These are phyloP conservation scores for Malassezia sympodialis DNA, from an alignment of 1,284 basidiomycete genomes.

Conservation along the genomic window DNA sequence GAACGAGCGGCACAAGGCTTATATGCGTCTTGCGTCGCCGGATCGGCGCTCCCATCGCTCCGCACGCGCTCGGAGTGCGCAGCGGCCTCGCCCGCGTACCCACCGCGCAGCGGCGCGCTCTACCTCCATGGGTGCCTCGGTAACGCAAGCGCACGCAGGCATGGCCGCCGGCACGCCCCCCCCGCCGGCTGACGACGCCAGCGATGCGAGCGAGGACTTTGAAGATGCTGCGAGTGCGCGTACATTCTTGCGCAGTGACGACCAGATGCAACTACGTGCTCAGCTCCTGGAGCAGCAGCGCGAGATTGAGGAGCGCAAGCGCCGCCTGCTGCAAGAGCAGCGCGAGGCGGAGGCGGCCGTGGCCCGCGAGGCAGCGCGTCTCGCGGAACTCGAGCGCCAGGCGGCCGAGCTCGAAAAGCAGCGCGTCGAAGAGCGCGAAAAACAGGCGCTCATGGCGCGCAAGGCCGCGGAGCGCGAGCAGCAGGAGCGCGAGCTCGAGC, in stretches of 20 bases:
- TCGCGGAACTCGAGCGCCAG: background rate
- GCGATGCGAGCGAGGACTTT: background rate
- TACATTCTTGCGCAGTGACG: background rate
- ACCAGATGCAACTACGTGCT: background rate
- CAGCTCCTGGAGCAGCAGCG: conserved; percentile 1
- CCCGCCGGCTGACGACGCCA: background rate
- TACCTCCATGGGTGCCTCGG: background rate
- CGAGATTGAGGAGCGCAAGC: conserved; percentile 6
- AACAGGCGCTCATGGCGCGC: background rate
- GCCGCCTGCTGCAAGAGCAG: conserved; percentile 18
- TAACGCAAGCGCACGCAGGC: background rate
- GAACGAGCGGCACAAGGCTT: conserved; percentile 10
- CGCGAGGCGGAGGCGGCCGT: background rate
- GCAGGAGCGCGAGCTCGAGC: background rate
- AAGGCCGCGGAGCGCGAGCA: background rate
- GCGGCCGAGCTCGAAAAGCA: background rate
- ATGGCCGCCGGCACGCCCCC: background rate
- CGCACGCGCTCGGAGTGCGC: background rate
- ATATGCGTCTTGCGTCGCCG: background rate
- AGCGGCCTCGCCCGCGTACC: background rate
- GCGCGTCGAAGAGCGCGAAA: background rate
- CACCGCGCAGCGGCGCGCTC: background rate
- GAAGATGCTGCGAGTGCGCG: background rate
- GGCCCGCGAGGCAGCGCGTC: conserved; percentile 6
- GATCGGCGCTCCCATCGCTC: background rate